A percentile compares a stretch with the other conserved stretches of the same genome.
Conservation (phyloP, 176 grass and related monocot genomes). For the Oryza coarctata region DNA sequence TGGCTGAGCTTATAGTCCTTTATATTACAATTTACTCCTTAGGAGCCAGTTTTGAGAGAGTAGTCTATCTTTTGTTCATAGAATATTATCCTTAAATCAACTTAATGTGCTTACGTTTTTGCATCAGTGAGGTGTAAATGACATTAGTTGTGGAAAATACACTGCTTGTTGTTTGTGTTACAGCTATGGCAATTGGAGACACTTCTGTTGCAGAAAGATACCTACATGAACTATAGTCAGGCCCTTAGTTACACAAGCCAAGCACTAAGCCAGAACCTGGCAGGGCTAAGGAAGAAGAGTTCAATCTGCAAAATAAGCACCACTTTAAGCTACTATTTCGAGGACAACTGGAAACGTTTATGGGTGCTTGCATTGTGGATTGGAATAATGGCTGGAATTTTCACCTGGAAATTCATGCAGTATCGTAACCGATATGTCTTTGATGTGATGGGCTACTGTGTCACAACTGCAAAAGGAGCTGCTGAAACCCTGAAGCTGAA, state of each 20-base stretch:
- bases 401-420: conserved; percentile 93
- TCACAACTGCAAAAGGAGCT: conserved; percentile 88
- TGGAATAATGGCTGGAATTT: conserved; percentile 72
- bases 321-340: conserved; percentile 72
- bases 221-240: conserved; percentile 90
- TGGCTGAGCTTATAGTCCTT: not conserved
- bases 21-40: not conserved
- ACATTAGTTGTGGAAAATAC: not conserved
- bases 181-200: conserved; percentile 99
- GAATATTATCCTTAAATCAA: conserved; percentile 5
- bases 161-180: not conserved
- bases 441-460: conserved; percentile 88
- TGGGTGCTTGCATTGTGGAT: conserved; percentile 92
- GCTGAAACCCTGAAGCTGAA: conserved; percentile 98
- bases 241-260: conserved; percentile 95
- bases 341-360: conserved; percentile 95
- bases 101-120: not conserved
- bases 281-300: conserved; percentile 57
- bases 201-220: conserved; percentile 89
- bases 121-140: not conserved
- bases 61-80: not conserved
- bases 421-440: conserved; percentile 76
- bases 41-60: not conserved
- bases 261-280: conserved; percentile 89
- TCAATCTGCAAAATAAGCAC: conserved; percentile 75